Conservation (phyloP, 805 yeast species). For the Novakomyces olei region DNA sequence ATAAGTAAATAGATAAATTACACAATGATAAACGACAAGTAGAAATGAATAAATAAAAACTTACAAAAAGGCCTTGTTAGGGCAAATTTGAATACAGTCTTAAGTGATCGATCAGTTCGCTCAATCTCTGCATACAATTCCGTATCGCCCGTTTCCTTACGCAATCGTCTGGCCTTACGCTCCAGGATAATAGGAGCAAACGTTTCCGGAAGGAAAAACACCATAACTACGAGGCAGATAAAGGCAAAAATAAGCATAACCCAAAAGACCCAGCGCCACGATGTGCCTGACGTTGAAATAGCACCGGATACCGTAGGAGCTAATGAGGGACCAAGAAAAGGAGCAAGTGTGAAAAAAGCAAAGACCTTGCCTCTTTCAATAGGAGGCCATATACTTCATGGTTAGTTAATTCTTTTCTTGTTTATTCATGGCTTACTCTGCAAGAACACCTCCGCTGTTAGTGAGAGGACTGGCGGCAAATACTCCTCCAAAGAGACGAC, state of each 20-base stretch:
- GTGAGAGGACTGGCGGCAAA: slow-evolving; percentile 65
- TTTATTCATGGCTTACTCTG: too few species aligned
- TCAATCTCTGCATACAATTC: too few species aligned
- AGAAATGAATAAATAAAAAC: too few species aligned
- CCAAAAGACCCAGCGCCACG: slow-evolving; percentile 48
- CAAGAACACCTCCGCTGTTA: slow-evolving; percentile 75
- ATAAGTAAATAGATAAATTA: too few species aligned
- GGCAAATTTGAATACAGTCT: too few species aligned
- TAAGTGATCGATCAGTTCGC: too few species aligned
- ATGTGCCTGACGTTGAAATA: slow-evolving; percentile 49
- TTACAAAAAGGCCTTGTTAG: too few species aligned
- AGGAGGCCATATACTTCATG: slow-evolving; percentile 57
- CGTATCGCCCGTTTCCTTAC: slow-evolving; percentile 70
- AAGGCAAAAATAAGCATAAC: slow-evolving; percentile 86
- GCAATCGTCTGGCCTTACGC: slow-evolving; percentile 39
- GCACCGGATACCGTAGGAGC: slow-evolving; percentile 82
- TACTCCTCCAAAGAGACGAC: slow-evolving; percentile 74
- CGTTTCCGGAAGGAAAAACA: slow-evolving; percentile 71
- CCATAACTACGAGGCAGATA: slow-evolving; percentile 44
- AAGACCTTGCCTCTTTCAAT: slow-evolving; percentile 72
- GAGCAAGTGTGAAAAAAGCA: slow-evolving; percentile 78
- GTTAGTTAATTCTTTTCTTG: too few species aligned
- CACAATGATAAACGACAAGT: too few species aligned
- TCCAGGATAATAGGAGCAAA: slow-evolving; percentile 62
- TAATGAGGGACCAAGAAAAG: slow-evolving; percentile 78